A percentile compares a stretch with the other conserved stretches of the same genome.
Evolutionary conservation across 2,329 filamentous ascomycete species (phyloP).

Genomic region (Beauveria asiatica): DNA sequence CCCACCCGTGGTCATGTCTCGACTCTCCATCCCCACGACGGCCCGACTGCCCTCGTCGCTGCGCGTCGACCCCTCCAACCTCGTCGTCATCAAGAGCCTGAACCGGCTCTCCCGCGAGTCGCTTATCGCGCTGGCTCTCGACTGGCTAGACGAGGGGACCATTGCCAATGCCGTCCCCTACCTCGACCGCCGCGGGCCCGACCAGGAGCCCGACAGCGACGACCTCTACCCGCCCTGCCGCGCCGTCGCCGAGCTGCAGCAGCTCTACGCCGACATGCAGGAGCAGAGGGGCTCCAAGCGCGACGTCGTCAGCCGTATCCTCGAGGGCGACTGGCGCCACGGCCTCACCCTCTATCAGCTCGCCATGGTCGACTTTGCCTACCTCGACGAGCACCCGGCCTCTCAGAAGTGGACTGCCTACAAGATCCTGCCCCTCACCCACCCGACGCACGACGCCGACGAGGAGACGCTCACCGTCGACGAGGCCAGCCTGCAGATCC

Average conservation of each 20-base stretch:
- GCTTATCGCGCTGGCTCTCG: slow-evolving; percentile 61
- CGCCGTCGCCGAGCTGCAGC: slow-evolving; percentile 57
- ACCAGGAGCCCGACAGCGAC: slow-evolving; percentile 49
- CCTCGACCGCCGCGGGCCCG: slow-evolving; percentile 22
- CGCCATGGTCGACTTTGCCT: slow-evolving; percentile 59
- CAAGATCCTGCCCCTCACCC: slow-evolving; percentile 45
- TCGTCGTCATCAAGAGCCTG: slow-evolving; percentile 57
- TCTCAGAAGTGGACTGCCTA: slow-evolving; percentile 58
- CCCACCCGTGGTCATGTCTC: slow-evolving; percentile 32
- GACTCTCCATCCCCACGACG: slow-evolving; percentile 60
- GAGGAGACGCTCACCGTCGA: slow-evolving; percentile 34
- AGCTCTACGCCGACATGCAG: slow-evolving; percentile 54
- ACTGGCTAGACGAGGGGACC: slow-evolving; percentile 68
- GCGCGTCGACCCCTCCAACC: slow-evolving; percentile 57
- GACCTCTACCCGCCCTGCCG: slow-evolving; percentile 62
- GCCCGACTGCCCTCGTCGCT: slow-evolving; percentile 63
- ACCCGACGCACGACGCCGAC: slow-evolving; percentile 26
- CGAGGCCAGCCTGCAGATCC: slow-evolving; percentile 41
- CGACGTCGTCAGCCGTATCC: slow-evolving; percentile 54
- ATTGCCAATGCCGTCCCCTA: slow-evolving; percentile 41
- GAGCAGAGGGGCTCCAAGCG: slow-evolving; percentile 51
- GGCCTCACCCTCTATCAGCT: slow-evolving; percentile 58
- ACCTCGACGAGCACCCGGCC: slow-evolving; percentile 56
- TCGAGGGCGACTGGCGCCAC: slow-evolving; percentile 60
- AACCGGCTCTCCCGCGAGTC: slow-evolving; percentile 62